Evolutionary conservation across 148 eudicot species (phyloP).

Genomic region (Chenopodium berlandieri): DNA sequence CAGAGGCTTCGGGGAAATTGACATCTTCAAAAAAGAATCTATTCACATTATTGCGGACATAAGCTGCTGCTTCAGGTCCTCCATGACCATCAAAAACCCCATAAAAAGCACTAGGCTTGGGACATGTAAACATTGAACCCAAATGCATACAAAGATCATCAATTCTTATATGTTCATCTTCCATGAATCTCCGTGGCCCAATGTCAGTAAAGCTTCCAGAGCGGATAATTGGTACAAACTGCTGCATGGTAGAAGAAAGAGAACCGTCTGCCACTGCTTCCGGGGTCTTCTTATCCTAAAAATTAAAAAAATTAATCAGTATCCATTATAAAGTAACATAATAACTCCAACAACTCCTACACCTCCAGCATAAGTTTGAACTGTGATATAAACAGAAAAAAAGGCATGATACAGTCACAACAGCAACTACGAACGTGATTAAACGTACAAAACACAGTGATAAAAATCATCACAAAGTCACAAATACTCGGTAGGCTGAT

Average conservation of each 20-base stretch:
- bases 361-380: background rate
- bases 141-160: slow-evolving; percentile 65
- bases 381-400: too few relatives aligned
- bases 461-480: background rate
- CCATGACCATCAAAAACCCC: slow-evolving; percentile 97
- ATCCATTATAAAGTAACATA: background rate
- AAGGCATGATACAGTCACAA: too few relatives aligned
- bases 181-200: slow-evolving; percentile 84
- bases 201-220: slow-evolving; percentile 78
- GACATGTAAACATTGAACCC: slow-evolving; percentile 48
- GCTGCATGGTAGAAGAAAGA: slow-evolving; percentile 33
- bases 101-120: slow-evolving; percentile 80
- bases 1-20: slow-evolving; percentile 48
- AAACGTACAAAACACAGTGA: background rate
- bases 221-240: slow-evolving; percentile 62
- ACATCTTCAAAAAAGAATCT: slow-evolving; percentile 58
- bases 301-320: background rate
- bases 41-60: slow-evolving; percentile 48
- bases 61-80: slow-evolving; percentile 82
- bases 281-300: slow-evolving; percentile 51
- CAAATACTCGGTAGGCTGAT: too few relatives aligned
- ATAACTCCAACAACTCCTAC: background rate
- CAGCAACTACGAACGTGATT: too few relatives aligned
- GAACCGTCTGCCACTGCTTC: slow-evolving; percentile 43
- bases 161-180: slow-evolving; percentile 77